phyloP scores from a whole-genome alignment of 2,329 filamentous ascomycete species.

The Colletotrichum coccodes region DNA sequence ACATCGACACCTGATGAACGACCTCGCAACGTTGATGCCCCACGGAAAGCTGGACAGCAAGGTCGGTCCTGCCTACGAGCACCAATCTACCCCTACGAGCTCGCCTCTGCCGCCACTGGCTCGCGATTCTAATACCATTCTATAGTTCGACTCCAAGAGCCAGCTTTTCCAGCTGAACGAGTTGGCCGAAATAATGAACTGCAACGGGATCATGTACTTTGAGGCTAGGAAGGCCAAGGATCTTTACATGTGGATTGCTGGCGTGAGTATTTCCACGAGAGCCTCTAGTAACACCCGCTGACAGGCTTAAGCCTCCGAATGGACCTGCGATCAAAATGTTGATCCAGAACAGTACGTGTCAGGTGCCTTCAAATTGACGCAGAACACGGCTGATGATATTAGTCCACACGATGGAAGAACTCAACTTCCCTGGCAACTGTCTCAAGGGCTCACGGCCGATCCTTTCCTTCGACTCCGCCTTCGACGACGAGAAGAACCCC shows the following conservation, averaged over 20 bases:
- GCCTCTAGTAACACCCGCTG: conserved; percentile 67
- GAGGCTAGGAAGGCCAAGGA: conserved; percentile 95
- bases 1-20: conserved; percentile 92
- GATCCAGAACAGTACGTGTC: conserved; percentile 73
- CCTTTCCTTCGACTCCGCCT: conserved; percentile 91
- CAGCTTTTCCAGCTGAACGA: conserved; percentile 87
- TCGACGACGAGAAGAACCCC: conserved; percentile 75
- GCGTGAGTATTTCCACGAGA: background rate
- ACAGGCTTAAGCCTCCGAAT: conserved; percentile 55
- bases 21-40: conserved; percentile 87
- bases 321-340: conserved; percentile 74
- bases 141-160: conserved; percentile 92
- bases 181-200: conserved; percentile 78
- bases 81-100: background rate
- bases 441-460: conserved; percentile 92
- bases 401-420: conserved; percentile 96
- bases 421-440: conserved; percentile 97
- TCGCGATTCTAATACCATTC: background rate
- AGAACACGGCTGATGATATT: conserved; percentile 36
- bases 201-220: conserved; percentile 78
- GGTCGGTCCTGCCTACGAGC: background rate
- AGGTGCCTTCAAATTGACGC: background rate
- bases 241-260: conserved; percentile 89
- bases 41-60: conserved; percentile 63
- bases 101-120: background rate